Base-by-base conservation (phyloP, 371 early-diverging fungal species). In the Saksenaea vasiformis region DNA sequence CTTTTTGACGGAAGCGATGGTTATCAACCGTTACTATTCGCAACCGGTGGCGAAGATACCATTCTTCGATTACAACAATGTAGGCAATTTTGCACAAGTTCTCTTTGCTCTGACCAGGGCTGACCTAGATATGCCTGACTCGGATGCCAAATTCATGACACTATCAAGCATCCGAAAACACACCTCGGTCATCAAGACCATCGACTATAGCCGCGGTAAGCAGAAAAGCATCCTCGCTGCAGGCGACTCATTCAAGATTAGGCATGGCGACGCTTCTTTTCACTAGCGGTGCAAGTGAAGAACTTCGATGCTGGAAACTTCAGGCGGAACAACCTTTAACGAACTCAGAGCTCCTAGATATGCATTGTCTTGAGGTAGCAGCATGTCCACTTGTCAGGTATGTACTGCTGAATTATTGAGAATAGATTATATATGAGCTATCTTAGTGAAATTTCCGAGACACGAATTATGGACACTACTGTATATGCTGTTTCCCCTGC, bases 381-480 rank as follows among this genome's bases (percentile, higher is more conserved):
- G 69, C 69, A 0, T 84, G 85, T 41, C 85, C 85, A 2, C 44
- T 74, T 68, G 79, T 70, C 39, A 77, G 68, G 78, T 76, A 57
- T 51, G 62, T 57, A 10, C 14, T 10, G 37, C 13, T 67, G 59
- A 7, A 51, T 68, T 26, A 63, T 67, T 1, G 64, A 65, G n/a
- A 55, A 61, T 1, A 64, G 64, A 9, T n/a, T 1, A 38, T 34
- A 58, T 36, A 5, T 13, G 28, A 13, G 13, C 13, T n/a, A n/a
- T 19, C 54, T 71, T 10, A 84, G 78, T 54, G 77, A 79, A 47
- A 74, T 71, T 13, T 72, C 79, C 39, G 87, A 87, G 60, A 81
- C 85, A 0, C 70, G 87, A 24, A 85, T 87, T 53, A 87, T 87
- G 87, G 85, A 85, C 55, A 72, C 80, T 0, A 81, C 84, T 1